Evolutionary conservation across 257 asterid species (phyloP), one percentile per base, ranked within the genome.

Genomic region (Nyctanthes arbortristis): DNA sequence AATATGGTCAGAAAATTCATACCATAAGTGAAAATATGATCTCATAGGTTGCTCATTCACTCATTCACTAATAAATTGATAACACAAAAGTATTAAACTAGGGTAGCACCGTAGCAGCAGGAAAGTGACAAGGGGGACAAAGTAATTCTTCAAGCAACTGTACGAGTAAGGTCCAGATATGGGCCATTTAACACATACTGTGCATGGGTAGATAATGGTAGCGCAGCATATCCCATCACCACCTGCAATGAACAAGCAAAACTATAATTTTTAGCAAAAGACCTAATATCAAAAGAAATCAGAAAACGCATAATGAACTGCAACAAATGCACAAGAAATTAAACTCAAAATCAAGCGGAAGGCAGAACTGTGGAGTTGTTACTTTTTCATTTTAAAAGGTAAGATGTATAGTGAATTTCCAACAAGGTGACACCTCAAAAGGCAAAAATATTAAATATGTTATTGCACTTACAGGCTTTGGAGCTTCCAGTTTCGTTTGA

Each of bases 401-500:
- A 59, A 56, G 60, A 34, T n/a, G 60, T 69, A 37, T 9, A 34
- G n/a, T 31, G 59, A 65, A 61, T 39, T 57, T 66, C 27, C 74
- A 61, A n/a, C 25, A 72, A 24, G 76, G 61, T 47, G 67, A 30
- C 31, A 30, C 61, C 77, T 62, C 29, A 57, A 59, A 25, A 55
- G 68, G 68, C 73, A 62, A 61, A 73, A n/a, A n/a, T n/a, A n/a
- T n/a, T 47, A 40, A 66, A 72, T 66, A 33, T 52, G n/a, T n/a
- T 60, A 33, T 11, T 33, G 75, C 67, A 84, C 95, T 94, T 79
- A 91, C 99, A 28, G 99, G 97, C 78, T 91, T 94, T 52, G 97
- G 97, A 63, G 90, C 96, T 89, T 94, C 99, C 64, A 89, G 85
- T 81, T 94, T 94, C 24, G 96, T 88, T 82, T 91, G 97, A 66